phyloP scores from a whole-genome alignment of 768 basidiomycete species.

The Boletus edulis region DNA sequence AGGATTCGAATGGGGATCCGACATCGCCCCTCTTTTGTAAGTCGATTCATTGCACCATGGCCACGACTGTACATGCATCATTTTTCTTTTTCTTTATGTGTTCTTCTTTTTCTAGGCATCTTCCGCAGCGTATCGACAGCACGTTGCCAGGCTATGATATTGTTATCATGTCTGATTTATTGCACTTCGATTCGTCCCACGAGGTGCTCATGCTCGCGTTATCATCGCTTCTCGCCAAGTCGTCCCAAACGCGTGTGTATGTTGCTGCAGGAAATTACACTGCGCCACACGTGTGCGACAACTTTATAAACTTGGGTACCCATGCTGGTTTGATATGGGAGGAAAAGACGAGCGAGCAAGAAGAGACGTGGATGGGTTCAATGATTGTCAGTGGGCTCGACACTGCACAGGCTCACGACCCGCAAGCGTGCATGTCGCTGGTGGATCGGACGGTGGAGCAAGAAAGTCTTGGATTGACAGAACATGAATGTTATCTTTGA shows the following conservation, averaged over 20 bases:
- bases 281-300: slow-evolving; percentile 45
- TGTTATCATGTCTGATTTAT: slow-evolving; percentile 67
- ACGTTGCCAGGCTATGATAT: slow-evolving; percentile 45
- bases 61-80: not conserved
- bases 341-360: slow-evolving; percentile 33
- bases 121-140: slow-evolving; percentile 7
- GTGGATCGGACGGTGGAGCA: slow-evolving; percentile 57
- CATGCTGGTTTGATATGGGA: slow-evolving; percentile 46
- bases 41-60: slow-evolving; percentile 18
- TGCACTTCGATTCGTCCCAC: slow-evolving; percentile 67
- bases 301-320: slow-evolving; percentile 45
- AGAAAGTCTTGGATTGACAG: not conserved
- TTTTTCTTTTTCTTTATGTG: not conserved
- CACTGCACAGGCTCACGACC: slow-evolving; percentile 39
- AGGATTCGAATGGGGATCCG: slow-evolving; percentile 67
- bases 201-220: slow-evolving; percentile 52
- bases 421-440: slow-evolving; percentile 60
- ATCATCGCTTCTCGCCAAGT: slow-evolving; percentile 43
- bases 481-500: not conserved
- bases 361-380: slow-evolving; percentile 44
- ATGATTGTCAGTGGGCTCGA: slow-evolving; percentile 48
- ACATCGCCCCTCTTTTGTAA: slow-evolving; percentile 47
- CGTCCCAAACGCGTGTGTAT: slow-evolving; percentile 44
- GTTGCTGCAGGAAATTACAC: slow-evolving; percentile 69
- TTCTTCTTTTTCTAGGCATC: slow-evolving; percentile 8